Evolutionary conservation across 2,329 filamentous ascomycete genomes (phyloP), one percentile per base, ranked within the genome.

Genomic region (Xylaria sp.): DNA sequence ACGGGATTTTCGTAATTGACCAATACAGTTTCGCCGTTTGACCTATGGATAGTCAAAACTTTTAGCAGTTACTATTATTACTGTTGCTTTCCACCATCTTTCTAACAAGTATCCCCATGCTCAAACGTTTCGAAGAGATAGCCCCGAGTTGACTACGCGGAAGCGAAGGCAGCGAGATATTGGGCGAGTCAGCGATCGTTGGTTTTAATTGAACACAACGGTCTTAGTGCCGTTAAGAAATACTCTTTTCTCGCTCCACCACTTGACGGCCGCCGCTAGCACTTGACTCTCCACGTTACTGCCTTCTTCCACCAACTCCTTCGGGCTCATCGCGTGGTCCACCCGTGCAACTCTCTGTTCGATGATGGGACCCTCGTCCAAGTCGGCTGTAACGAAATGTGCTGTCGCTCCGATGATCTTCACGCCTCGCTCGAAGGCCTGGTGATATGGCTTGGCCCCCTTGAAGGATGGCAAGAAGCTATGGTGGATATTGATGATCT

Each of bases 401-500:
- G 93, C 93, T 1, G 92, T 94, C 27, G 93, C 93, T 67, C 93
- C 93, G 65, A 94, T 94, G 74, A 96, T 95, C 86, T 96, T 96
- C 72, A 96, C 93, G 68, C 93, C 93, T 32, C 92, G 88, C 71
- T 95, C 92, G 78, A 92, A 94, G 7, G 93, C 93, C 84, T 96
- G 93, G 80, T 95, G 93, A 81, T 96, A 96, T 2, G 93, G 93
- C 82, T 93, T 93, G 34, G 93, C 93, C 69, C 93, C 93, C 85
- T 96, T 96, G 88, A 96, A 96, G 9, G 87, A 90, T 0, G 93
- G 93, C 85, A 96, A 80, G 87, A 96, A 96, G 73, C 88, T 91
- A 83, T 96, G 93, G 82, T 96, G 93, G 81, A 96, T 95, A 83
- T 96, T 96, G 90, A 96, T 95, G 82, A 96, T 96, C 78, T 89